Base-by-base conservation (phyloP, 768 basidiomycete species). In the Cystobasidium onofrii region DNA sequence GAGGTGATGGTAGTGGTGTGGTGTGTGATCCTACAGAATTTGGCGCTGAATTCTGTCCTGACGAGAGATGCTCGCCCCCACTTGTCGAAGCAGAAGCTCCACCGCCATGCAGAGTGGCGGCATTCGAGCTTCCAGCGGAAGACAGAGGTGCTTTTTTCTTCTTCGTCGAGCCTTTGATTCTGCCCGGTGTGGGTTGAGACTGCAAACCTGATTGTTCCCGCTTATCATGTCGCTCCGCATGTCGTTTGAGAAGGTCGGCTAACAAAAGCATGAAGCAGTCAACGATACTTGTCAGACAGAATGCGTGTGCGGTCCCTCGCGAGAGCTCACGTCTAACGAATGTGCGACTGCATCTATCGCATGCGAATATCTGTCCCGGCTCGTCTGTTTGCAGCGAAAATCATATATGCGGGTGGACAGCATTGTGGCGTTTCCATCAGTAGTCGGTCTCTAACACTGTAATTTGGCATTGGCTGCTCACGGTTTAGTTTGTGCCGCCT, bases 191-290 rank as follows among this genome's bases (percentile, higher is more conserved):
- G 36, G 55, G 54, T 25, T 71, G 54, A 4, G 69, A 44, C 1
- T 39, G 7, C 15, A 75, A 64, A 25, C 77, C 77, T 1, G 74
- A 69, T 33, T 75, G 75, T 57, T 78, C 74, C 9, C 78, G 74
- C 60, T 78, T 76, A 34, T 74, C 76, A 64, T 78, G 78, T 0
- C 78, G 74, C 33, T 78, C 76, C 1, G 75, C 57, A 50, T 78
- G 78, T 13, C 78, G 73, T 20, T 76, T 69, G 63, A 78, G 74
- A 4, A 78, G 67, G 52, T 78, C 78, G 55, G 72, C 57, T 10
- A 73, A 75, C 77, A 12, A 29, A 60, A 29, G n/a, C n/a, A n/a
- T n/a, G 23, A 29, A 29, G 44, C 44, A 52, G 13, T 10, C 25
- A 2, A 46, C 6, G 31, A 29, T 3, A 18, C 13, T 10, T 12